Percentiles rank a stretch among this genome's conserved stretches.
These are phyloP conservation scores for Lipomyces chichibuensis DNA, from an alignment of 805 yeast species.

Conservation along the genomic window DNA sequence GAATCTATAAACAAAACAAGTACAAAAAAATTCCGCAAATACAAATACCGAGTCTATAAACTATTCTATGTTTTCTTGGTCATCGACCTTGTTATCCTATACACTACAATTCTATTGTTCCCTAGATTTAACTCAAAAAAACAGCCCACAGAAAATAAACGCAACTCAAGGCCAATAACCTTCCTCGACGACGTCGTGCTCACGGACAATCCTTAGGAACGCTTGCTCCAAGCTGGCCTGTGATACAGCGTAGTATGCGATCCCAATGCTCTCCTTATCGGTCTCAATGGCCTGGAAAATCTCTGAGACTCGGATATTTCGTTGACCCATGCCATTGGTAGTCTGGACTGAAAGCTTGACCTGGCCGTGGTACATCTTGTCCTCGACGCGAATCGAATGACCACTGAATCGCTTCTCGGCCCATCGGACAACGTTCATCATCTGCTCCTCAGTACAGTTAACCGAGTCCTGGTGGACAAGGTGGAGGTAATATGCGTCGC, in stretches of 20 bases:
- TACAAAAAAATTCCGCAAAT: no score
- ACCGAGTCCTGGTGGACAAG: conserved; percentile 42
- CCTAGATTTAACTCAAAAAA: background rate
- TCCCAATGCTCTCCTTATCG: conserved; percentile 31
- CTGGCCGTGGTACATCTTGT: conserved; percentile 44
- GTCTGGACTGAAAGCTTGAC: conserved; percentile 41
- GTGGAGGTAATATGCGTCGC: conserved; percentile 42
- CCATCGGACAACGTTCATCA: conserved; percentile 39
- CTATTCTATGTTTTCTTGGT: no score
- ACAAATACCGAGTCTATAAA: no score
- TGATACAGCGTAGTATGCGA: conserved; percentile 42
- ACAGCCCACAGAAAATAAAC: background rate
- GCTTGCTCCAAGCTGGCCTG: conserved; percentile 44
- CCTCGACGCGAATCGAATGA: conserved; percentile 38
- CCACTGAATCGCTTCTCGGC: conserved; percentile 38
- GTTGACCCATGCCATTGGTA: conserved; percentile 27
- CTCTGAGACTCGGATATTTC: conserved; percentile 36
- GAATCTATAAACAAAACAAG: no score
- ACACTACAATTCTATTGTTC: background rate
- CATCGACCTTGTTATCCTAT: background rate
- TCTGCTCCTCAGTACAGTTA: conserved; percentile 39
- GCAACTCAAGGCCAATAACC: conserved; percentile 30
- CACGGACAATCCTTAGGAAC: conserved; percentile 42
- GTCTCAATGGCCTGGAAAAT: conserved; percentile 35
- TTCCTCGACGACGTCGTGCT: conserved; percentile 40